phyloP scores from a whole-genome alignment of 164 flowering plant genomes.

The Liriodendron chinense region DNA sequence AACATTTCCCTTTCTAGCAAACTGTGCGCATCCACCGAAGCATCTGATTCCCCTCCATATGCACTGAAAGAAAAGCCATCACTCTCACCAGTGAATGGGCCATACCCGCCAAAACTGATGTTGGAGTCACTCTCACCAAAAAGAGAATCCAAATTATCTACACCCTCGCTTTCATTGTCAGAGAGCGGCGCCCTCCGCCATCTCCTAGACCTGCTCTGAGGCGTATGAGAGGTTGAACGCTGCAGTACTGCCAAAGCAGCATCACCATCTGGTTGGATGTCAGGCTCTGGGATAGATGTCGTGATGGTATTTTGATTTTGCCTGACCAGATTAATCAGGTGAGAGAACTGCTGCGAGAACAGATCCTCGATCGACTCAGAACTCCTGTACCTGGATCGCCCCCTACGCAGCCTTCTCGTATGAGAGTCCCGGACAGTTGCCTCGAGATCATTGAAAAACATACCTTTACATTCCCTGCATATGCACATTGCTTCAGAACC shows the following conservation, averaged over 20 bases:
- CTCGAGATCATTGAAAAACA: constrained; percentile 54
- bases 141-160: constrained; percentile 52
- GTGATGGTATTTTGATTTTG: constrained; percentile 37
- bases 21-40: constrained; percentile 57
- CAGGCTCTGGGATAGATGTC: constrained; percentile 24
- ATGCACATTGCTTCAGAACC: constrained; percentile 35
- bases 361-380: constrained; percentile 64
- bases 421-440: constrained; percentile 29
- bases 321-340: constrained; percentile 47
- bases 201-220: constrained; percentile 70
- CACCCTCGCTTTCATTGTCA: constrained; percentile 74
- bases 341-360: constrained; percentile 62
- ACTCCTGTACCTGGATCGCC: constrained; percentile 46
- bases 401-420: constrained; percentile 32
- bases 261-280: constrained; percentile 31
- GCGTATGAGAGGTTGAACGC: constrained; percentile 48
- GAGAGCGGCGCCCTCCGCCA: constrained; percentile 55
- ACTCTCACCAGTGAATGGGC: constrained; percentile 49
- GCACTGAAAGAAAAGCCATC: constrained; percentile 64
- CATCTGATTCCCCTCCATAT: constrained; percentile 74
- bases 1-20: constrained; percentile 45
- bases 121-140: constrained; percentile 77
- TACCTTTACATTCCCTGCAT: constrained; percentile 72
- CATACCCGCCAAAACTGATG: constrained; percentile 50
- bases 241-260: constrained; percentile 26